A percentile compares a stretch with the other conserved stretches of the same genome.
These are phyloP conservation scores for Apiospora arundinis DNA, from an alignment of 2,329 filamentous ascomycete species.

Conservation along the genomic window DNA sequence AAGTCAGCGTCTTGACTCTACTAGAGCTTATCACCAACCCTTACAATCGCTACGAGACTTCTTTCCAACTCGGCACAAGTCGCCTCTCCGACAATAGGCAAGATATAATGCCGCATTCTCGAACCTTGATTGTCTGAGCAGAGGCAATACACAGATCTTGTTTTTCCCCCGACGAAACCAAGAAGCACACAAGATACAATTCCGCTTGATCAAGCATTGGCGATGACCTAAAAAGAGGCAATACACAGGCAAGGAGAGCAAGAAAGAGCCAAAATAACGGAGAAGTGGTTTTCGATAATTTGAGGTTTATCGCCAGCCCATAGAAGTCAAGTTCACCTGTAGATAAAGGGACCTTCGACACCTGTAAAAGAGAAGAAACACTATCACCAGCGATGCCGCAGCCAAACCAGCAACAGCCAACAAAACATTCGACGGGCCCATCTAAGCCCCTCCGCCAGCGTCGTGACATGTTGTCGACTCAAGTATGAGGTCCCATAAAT, in stretches of 20 bases:
- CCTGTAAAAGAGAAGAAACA: not conserved
- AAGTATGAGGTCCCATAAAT: conserved; percentile 13
- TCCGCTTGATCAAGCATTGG: not conserved
- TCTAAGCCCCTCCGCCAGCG: too few species aligned
- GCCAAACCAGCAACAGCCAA: not conserved
- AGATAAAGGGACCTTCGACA: too few species aligned
- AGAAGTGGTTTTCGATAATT: not conserved
- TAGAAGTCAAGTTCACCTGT: not conserved
- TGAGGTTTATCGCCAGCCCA: not conserved
- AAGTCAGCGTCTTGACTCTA: too few species aligned
- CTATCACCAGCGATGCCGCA: not conserved
- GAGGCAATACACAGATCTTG: not conserved
- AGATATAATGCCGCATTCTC: not conserved
- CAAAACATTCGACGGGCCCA: not conserved
- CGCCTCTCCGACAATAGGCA: not conserved
- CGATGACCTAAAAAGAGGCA: not conserved
- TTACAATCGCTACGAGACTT: not conserved
- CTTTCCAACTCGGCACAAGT: not conserved
- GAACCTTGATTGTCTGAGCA: not conserved
- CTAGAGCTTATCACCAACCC: too few species aligned
- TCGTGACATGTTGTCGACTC: not conserved
- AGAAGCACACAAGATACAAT: not conserved
- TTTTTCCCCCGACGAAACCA: not conserved
- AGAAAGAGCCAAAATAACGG: not conserved
- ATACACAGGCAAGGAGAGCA: not conserved